Evolutionary conservation across 2,329 filamentous ascomycete genomes (phyloP).

Genomic region (Lachnellula occidentalis): DNA sequence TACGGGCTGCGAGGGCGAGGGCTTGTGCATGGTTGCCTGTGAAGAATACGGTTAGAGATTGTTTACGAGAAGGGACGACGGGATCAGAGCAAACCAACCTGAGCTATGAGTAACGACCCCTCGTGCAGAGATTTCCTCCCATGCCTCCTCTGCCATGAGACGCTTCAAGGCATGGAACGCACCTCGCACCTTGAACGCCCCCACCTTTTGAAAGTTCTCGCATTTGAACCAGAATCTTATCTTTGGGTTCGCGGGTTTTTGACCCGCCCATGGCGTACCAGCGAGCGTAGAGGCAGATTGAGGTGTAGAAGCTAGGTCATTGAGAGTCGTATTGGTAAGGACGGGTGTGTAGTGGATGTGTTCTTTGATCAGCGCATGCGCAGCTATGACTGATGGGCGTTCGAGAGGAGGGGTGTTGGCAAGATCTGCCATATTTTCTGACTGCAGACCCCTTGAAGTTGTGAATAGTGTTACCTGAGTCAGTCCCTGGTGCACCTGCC

Average conservation of each 20-base stretch:
- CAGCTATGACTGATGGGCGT: constrained; percentile 63
- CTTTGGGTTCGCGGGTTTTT: constrained; percentile 54
- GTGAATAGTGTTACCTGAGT: neutral
- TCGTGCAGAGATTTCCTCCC: constrained; percentile 45
- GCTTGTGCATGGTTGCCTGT: constrained; percentile 93
- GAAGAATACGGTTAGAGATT: neutral
- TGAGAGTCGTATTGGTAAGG: constrained; percentile 71
- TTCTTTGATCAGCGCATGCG: constrained; percentile 66
- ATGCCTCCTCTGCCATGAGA: constrained; percentile 57
- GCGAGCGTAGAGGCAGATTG: constrained; percentile 48
- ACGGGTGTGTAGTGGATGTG: constrained; percentile 82
- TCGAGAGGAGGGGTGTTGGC: constrained; percentile 59
- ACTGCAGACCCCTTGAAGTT: neutral
- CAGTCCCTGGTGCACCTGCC: neutral
- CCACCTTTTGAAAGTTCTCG: constrained; percentile 85
- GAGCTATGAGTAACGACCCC: constrained; percentile 89
- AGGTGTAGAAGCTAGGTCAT: constrained; percentile 67
- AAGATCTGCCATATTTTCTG: constrained; percentile 45
- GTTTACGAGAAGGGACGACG: neutral
- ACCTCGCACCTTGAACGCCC: constrained; percentile 88
- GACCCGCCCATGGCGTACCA: constrained; percentile 52
- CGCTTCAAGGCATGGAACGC: constrained; percentile 80
- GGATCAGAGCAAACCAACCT: constrained; percentile 46
- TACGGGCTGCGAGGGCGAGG: constrained; percentile 74
- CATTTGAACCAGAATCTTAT: constrained; percentile 89